Percentiles rank a stretch among this genome's conserved stretches.
Conservation (phyloP, 208 protist species). For the Balamuthia mandrillaris region DNA sequence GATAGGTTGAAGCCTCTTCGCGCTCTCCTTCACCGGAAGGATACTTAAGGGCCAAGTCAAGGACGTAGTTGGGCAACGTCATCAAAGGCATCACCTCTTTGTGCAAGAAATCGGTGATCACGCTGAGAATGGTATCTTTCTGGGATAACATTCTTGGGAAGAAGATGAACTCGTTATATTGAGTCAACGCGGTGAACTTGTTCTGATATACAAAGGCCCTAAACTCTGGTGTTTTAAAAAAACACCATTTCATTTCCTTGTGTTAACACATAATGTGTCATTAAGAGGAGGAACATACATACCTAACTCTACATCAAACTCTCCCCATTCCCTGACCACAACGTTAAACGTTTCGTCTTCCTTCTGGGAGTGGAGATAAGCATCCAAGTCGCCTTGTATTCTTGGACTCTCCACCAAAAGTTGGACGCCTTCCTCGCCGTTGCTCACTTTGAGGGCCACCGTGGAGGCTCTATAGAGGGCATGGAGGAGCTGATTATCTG, state of each 20-base stretch:
- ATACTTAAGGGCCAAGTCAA: conserved; percentile 24
- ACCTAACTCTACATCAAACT: conserved; percentile 3
- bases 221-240: conserved; percentile 14
- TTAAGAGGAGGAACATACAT: not conserved
- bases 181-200: conserved; percentile 36
- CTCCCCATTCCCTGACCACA: not conserved
- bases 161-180: conserved; percentile 39
- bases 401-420: conserved; percentile 31
- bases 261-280: not conserved
- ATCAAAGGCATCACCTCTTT: not conserved
- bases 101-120: not conserved
- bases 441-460: not conserved
- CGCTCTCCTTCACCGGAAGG: not conserved
- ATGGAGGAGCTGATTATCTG: conserved; percentile 20
- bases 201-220: conserved; percentile 36
- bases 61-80: not conserved
- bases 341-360: not conserved
- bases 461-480: conserved; percentile 32
- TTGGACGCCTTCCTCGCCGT: conserved; percentile 11
- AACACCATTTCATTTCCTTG: too few relatives aligned
- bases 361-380: not conserved
- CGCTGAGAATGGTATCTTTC: not conserved
- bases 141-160: not conserved
- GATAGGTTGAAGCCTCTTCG: too few relatives aligned
- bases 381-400: conserved; percentile 33